phyloP scores from a whole-genome alignment of 176 grass and related monocot species.

The Triticum aestivum region DNA sequence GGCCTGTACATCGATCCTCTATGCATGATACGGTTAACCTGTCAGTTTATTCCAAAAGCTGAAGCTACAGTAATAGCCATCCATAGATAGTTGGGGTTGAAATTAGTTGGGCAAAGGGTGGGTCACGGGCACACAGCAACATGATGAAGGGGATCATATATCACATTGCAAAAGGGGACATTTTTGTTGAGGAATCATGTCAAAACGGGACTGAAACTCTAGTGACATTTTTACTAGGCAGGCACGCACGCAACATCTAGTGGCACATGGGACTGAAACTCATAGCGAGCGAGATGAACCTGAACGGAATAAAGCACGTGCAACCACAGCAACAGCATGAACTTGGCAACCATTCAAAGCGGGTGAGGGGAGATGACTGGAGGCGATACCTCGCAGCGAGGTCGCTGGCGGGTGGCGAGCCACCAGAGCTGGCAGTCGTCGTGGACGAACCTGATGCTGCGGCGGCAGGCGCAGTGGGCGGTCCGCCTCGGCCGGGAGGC shows the following conservation, averaged over 20 bases:
- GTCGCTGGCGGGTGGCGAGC: constrained; percentile 9
- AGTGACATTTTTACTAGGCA: background rate
- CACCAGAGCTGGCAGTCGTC: constrained; percentile 38
- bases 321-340: background rate
- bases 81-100: background rate
- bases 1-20: too few relatives aligned
- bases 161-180: background rate
- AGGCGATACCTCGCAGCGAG: constrained; percentile 24
- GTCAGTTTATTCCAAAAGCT: too few relatives aligned
- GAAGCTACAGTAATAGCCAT: too few relatives aligned
- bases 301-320: background rate
- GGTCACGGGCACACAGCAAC: too few relatives aligned
- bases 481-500: too few relatives aligned
- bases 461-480: too few relatives aligned
- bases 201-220: background rate
- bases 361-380: background rate
- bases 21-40: too few relatives aligned
- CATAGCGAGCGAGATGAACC: background rate
- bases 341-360: too few relatives aligned
- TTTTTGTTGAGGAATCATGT: background rate
- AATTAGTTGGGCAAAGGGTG: background rate
- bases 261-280: background rate
- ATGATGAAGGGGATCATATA: background rate
- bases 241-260: background rate
- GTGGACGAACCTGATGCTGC: constrained; percentile 34